Evolutionary conservation across 139 green algal genomes (phyloP).

Genomic region (Tetraselmis striata): DNA sequence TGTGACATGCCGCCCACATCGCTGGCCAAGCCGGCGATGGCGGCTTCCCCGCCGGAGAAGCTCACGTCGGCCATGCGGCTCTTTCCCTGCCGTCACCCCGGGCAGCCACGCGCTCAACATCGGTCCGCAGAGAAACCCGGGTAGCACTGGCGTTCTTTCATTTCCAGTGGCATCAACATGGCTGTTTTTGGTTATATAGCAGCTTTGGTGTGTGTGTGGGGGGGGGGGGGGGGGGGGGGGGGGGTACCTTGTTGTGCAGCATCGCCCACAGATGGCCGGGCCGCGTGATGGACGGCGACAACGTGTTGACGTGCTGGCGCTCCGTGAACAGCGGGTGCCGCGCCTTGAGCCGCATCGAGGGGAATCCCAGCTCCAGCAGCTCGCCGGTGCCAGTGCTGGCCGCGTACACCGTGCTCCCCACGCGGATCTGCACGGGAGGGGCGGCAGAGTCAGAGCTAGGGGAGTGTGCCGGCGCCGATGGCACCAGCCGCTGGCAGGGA

Average conservation of each 20-base stretch:
- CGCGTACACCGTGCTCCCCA: constrained; percentile 44
- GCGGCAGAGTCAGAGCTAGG: too few species aligned
- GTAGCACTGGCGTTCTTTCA: too few species aligned
- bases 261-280: constrained; percentile 51
- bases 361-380: constrained; percentile 54
- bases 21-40: not conserved
- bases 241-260: constrained; percentile 62
- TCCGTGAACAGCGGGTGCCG: constrained; percentile 41
- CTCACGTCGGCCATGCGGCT: not conserved
- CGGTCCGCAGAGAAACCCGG: too few species aligned
- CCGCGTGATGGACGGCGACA: constrained; percentile 38
- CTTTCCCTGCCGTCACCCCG: too few species aligned
- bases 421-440: constrained; percentile 38
- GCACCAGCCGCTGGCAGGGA: too few species aligned
- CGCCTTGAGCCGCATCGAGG: constrained; percentile 41
- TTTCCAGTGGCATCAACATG: too few species aligned
- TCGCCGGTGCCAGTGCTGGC: constrained; percentile 55
- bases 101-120: too few species aligned
- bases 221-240: too few species aligned
- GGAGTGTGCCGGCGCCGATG: too few species aligned
- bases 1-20: constrained; percentile 52
- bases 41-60: not conserved
- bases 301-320: constrained; percentile 65
- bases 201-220: too few species aligned
- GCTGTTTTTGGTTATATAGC: too few species aligned